Base-by-base conservation (phyloP, 768 basidiomycete species). In the Paxillus rubicundulus region DNA sequence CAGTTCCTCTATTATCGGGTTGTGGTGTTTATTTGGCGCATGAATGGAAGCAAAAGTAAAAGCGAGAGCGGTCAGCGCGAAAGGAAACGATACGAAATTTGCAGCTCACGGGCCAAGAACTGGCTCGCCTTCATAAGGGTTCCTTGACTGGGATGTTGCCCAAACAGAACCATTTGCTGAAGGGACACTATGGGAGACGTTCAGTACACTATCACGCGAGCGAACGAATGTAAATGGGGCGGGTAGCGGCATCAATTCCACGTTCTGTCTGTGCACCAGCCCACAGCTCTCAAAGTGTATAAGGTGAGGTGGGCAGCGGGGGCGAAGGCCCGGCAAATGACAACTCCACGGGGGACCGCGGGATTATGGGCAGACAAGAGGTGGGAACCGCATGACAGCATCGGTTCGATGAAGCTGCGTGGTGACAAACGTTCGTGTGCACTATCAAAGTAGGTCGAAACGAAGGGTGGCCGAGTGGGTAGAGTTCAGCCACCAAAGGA, bases 81-180 rank as follows among this genome's bases (percentile, higher is more conserved):
- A 32, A 4, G 48, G 27, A 39, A 28, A 42, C 62, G 20, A 24
- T 24, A 24, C 24, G 24, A 24, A 24, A 24, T 4, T 24, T 34
- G 20, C 3, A n/a, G 67, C 73, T 45, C 42, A 89, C 91, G 90
- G 53, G 84, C 75, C 3, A 96, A 79, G 69, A 96, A 96, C 65
- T 94, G 91, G 60, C 87, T 87, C 0, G 91, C 97, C 65, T 87
- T 88, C n/a, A 98, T 73, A 10, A 99, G 78, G 0, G 96, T 99
- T 0, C 96, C 96, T 67, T 96, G 92, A 49, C 84, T 87, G 0
- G 96, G 95, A 64, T 98, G 90, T 74, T 97, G 93, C 0, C 96
- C 96, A 64, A 99, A 98, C 49, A 89, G 80, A 45, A 97, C 92
- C 95, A 99, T 98, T 73, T 98, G 96, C 71, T 97, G 90, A 17